Percentiles rank a stretch among this genome's conserved stretches.
Evolutionary conservation across 495 filamentous ascomycete species (phyloP).

Genomic region (Penicillium macrosclerotiorum): DNA sequence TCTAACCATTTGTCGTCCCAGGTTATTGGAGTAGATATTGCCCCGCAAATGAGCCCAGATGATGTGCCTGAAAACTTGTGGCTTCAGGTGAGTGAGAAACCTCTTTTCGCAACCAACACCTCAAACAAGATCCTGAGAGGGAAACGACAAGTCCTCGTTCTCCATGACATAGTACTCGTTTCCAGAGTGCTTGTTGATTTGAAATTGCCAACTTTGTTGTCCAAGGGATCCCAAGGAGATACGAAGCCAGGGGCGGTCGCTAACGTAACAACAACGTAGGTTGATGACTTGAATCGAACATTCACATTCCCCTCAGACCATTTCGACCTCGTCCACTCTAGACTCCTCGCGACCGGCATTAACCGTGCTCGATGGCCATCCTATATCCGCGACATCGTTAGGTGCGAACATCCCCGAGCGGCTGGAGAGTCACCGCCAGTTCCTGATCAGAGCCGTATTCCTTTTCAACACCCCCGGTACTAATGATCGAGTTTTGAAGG

Average conservation of each 20-base stretch:
- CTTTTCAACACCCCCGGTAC: constrained; percentile 1
- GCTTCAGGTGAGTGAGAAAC: constrained; percentile 54
- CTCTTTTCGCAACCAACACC: neutral
- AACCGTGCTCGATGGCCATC: constrained; percentile 70
- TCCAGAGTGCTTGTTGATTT: neutral
- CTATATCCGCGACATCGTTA: constrained; percentile 76
- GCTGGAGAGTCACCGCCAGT: neutral
- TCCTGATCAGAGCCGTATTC: neutral
- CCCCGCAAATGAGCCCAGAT: constrained; percentile 69
- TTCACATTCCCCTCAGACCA: constrained; percentile 73
- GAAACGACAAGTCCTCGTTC: neutral
- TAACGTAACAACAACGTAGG: constrained; percentile 38
- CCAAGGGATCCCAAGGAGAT: neutral
- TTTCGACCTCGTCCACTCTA: constrained; percentile 90
- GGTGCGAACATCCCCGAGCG: constrained; percentile 32
- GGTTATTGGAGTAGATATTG: constrained; percentile 82
- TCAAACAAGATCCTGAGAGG: neutral
- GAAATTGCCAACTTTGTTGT: too few species aligned
- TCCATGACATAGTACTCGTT: neutral
- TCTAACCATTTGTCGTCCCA: constrained; percentile 38
- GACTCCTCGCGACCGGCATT: constrained; percentile 76
- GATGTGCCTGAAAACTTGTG: constrained; percentile 67
- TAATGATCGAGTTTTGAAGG: constrained; percentile 30
- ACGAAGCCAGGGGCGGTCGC: constrained; percentile 13
- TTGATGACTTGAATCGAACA: constrained; percentile 74